Evolutionary conservation across 176 grass and related monocot species (phyloP).

Genomic region (Zea mays): DNA sequence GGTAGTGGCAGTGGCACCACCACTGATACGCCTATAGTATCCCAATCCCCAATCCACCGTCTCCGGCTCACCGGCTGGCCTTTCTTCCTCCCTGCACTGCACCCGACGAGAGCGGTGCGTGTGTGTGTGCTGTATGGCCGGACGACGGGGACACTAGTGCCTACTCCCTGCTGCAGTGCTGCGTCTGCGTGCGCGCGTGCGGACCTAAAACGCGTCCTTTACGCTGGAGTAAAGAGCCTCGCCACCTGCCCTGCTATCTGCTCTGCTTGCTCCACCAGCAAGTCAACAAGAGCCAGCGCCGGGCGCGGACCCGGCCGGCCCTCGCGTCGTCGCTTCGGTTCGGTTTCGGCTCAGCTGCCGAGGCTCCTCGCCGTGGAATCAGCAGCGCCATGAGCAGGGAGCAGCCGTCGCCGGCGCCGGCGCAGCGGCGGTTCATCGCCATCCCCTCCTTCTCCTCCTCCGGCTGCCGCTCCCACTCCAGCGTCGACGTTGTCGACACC

Average conservation of each 20-base stretch:
- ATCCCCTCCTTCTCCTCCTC: slow-evolving; percentile 66
- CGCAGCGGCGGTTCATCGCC: slow-evolving; percentile 56
- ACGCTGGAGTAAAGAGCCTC: slow-evolving; percentile 22
- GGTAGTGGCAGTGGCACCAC: slow-evolving; percentile 12
- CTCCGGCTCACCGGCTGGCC: not conserved
- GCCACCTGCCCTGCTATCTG: not conserved
- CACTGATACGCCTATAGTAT: not conserved
- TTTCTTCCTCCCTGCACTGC: not conserved
- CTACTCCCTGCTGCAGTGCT: not conserved
- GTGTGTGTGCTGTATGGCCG: not conserved
- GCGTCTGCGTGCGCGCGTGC: not conserved
- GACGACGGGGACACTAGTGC: not conserved
- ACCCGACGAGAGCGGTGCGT: not conserved
- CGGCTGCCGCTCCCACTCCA: slow-evolving; percentile 65
- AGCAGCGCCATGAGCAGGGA: slow-evolving; percentile 42
- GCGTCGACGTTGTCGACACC: slow-evolving; percentile 60
- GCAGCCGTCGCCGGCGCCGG: slow-evolving; percentile 14
- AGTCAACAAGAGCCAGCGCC: not conserved
- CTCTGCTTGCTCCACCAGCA: not conserved
- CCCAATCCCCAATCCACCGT: not conserved
- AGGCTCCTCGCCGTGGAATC: not conserved
- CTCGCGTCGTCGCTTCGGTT: too few species aligned
- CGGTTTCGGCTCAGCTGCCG: not conserved
- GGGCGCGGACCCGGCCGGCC: not conserved
- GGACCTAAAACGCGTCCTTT: slow-evolving; percentile 27